Evolutionary conservation across 2,329 filamentous ascomycete genomes (phyloP), one percentile per base, ranked within the genome.

Genomic region (Fusarium equiseti): DNA sequence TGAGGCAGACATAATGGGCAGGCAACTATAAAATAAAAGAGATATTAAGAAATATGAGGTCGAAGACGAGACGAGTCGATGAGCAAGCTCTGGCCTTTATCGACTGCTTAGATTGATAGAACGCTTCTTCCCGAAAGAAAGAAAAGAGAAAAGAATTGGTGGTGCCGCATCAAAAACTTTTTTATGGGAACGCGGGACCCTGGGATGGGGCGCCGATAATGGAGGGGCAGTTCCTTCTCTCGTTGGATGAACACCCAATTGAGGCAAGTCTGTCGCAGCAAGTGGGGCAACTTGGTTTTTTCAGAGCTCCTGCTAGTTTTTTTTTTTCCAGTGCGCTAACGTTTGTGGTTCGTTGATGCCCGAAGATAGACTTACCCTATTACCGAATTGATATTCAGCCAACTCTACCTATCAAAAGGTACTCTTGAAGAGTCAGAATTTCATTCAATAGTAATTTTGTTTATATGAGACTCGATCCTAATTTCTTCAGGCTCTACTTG

Each of bases 1-100:
- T 73, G 85, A 81, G 85, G 83, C 83, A 81, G 92, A 89, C 93
- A 96, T 96, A 74, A 78, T 87, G 81, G 77, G 73, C 60, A 49
- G 77, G 73, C 59, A 48, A 59, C 43, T 48, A 16, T 45, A 31
- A 49, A 54, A 31, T 26, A 29, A 56, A 54, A 18, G 54, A 72
- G 68, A 71, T 69, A 58, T 73, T 42, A 72, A 51, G 42, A 71
- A 60, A 61, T 71, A 66, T 79, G 82, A 84, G 83, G 82, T 84
- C 77, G 83, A 85, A 80, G 78, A 75, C 77, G 75, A 76, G 70
- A 75, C 63, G 66, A 76, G 76, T 76, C 73, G 71, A 79, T 73
- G 62, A 72, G 74, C 74, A 73, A 76, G 72, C 73, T 72, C 40
- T 75, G 70, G 67, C 68, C 70, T 77, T 66, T 66, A 78, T 76